These are phyloP conservation scores for Piper longum DNA, from an alignment of 164 flowering plant genomes.

Conservation along the genomic window DNA sequence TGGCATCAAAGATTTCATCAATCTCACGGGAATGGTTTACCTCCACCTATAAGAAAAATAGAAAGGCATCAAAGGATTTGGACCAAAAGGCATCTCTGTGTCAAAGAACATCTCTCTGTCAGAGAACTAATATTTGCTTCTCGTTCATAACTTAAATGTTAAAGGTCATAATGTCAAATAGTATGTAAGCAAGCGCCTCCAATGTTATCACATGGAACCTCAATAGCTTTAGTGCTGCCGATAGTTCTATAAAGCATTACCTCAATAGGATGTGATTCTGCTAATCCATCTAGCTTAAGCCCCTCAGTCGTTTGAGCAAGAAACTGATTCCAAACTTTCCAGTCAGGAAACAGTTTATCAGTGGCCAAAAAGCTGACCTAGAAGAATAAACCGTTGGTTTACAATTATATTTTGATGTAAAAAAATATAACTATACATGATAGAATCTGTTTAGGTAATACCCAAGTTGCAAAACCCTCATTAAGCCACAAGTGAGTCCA, in stretches of 20 bases:
- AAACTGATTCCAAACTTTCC: constrained; percentile 98
- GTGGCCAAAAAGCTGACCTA: constrained; percentile 91
- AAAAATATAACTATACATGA: not conserved
- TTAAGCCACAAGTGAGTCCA: constrained; percentile 99
- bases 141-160: too few relatives aligned
- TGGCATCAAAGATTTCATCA: constrained; percentile 95
- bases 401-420: not conserved
- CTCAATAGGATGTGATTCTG: constrained; percentile 97
- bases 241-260: constrained; percentile 15
- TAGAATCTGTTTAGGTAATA: constrained; percentile 14
- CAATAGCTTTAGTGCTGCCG: not conserved
- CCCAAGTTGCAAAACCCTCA: constrained; percentile 99
- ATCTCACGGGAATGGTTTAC: constrained; percentile 73
- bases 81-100: not conserved
- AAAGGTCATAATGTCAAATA: too few relatives aligned
- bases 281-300: constrained; percentile 77
- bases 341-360: constrained; percentile 87
- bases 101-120: too few relatives aligned
- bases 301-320: constrained; percentile 76
- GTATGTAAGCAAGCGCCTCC: not conserved
- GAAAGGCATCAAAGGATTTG: not conserved
- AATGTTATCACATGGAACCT: not conserved
- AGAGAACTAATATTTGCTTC: too few relatives aligned
- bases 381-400: constrained; percentile 1
- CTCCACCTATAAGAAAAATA: constrained; percentile 49